These are phyloP conservation scores for Casaregolazyma lundiana DNA, from an alignment of 1,139 yeast species.

Conservation along the genomic window DNA sequence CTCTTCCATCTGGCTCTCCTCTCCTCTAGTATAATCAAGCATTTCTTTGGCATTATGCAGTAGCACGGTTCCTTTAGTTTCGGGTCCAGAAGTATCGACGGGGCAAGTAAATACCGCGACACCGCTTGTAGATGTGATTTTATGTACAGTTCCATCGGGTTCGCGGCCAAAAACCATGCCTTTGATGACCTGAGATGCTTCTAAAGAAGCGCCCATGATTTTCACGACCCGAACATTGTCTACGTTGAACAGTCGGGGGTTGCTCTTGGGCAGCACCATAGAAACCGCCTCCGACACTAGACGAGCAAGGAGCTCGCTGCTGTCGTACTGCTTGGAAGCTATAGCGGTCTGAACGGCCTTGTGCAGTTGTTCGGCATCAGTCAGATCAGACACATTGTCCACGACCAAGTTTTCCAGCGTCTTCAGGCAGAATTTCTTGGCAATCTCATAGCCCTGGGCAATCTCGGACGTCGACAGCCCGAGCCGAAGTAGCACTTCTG, in stretches of 20 bases:
- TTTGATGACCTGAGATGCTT: slow-evolving; percentile 72
- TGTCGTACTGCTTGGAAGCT: slow-evolving; percentile 90
- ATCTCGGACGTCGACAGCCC: slow-evolving; percentile 90
- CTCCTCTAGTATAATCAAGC: slow-evolving; percentile 94
- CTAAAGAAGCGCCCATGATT: slow-evolving; percentile 86
- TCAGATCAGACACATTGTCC: slow-evolving; percentile 57
- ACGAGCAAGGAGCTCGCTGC: slow-evolving; percentile 68
- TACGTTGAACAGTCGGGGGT: slow-evolving; percentile 66
- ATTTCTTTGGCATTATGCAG: slow-evolving; percentile 94
- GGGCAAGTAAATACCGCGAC: slow-evolving; percentile 95
- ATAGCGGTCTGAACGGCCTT: slow-evolving; percentile 84
- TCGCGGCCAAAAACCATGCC: slow-evolving; percentile 99
- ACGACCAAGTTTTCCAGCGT: slow-evolving; percentile 59
- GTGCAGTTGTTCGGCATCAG: slow-evolving; percentile 52
- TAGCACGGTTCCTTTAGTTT: slow-evolving; percentile 94
- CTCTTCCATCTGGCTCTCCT: slow-evolving; percentile 87
- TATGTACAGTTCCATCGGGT: slow-evolving; percentile 85
- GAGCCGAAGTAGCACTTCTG: slow-evolving; percentile 75
- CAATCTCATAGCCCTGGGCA: slow-evolving; percentile 83
- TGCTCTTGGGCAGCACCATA: slow-evolving; percentile 62
- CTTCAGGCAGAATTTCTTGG: slow-evolving; percentile 67
- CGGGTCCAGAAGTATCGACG: slow-evolving; percentile 89
- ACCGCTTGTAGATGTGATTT: slow-evolving; percentile 57
- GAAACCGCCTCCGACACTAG: slow-evolving; percentile 86
- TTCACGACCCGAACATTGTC: slow-evolving; percentile 93